Evolutionary conservation across 164 flowering plant genomes (phyloP).

Genomic region (Vitis amurensis): DNA sequence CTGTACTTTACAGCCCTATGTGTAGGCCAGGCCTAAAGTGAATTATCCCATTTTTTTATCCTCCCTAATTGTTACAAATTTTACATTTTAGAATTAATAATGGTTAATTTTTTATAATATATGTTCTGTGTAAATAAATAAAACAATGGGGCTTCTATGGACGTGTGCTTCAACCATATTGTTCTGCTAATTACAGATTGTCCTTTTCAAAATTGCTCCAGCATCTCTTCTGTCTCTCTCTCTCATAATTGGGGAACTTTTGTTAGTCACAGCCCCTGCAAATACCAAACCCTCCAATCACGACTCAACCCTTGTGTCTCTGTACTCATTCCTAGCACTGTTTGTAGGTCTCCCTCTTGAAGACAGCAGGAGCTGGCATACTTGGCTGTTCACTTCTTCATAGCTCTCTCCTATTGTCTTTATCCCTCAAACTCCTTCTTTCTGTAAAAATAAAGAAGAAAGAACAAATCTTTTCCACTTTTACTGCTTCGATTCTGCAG

Average conservation of each 20-base stretch:
- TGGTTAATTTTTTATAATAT: too few relatives aligned
- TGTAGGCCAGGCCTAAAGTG: too few relatives aligned
- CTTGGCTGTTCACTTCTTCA: slow-evolving; percentile 2
- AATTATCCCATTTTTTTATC: too few relatives aligned
- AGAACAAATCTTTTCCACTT: slow-evolving; percentile 19
- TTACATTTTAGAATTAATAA: too few relatives aligned
- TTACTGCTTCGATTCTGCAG: slow-evolving; percentile 20
- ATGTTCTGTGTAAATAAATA: not conserved
- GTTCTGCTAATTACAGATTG: slow-evolving; percentile 13
- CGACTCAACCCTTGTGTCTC: slow-evolving; percentile 15
- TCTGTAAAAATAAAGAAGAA: slow-evolving; percentile 8
- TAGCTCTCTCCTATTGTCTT: not conserved
- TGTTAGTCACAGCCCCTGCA: slow-evolving; percentile 21
- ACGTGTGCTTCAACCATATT: not conserved
- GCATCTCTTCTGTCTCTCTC: slow-evolving; percentile 8
- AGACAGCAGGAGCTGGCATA: not conserved
- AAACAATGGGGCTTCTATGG: not conserved
- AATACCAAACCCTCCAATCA: slow-evolving; percentile 30
- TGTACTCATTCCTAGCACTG: slow-evolving; percentile 7
- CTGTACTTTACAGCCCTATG: too few relatives aligned
- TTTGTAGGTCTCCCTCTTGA: slow-evolving; percentile 7
- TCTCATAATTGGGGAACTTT: slow-evolving; percentile 1
- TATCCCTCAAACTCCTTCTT: not conserved
- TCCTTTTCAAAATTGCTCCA: slow-evolving; percentile 17
- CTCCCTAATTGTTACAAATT: too few relatives aligned